Conservation (phyloP, 257 asterid species). For the Coffea canephora region DNA sequence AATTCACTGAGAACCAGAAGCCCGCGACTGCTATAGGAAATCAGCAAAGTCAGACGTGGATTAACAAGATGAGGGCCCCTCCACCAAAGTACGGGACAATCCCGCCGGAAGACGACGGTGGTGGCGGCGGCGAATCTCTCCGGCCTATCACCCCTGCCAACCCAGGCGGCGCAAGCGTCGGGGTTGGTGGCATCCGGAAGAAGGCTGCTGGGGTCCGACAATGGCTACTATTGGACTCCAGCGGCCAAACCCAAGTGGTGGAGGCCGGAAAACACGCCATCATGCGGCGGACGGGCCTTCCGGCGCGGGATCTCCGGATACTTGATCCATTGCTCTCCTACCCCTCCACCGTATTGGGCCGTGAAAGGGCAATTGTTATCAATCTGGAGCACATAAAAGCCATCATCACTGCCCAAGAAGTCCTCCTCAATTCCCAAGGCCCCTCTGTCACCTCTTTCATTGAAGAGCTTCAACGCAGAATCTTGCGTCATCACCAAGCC, state of each 20-base stretch:
- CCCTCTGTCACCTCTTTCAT: slow-evolving; percentile 88
- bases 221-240: slow-evolving; percentile 81
- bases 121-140: too few species aligned
- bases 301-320: slow-evolving; percentile 94
- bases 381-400: slow-evolving; percentile 96
- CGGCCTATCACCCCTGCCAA: too few species aligned
- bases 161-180: too few species aligned
- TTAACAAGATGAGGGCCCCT: too few species aligned
- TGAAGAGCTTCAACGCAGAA: slow-evolving; percentile 76
- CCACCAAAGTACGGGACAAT: too few species aligned
- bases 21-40: too few species aligned
- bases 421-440: slow-evolving; percentile 78
- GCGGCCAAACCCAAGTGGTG: slow-evolving; percentile 77
- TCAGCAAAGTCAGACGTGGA: too few species aligned
- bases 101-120: too few species aligned
- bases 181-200: slow-evolving; percentile 30
- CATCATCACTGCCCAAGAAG: slow-evolving; percentile 88
- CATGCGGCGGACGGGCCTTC: slow-evolving; percentile 93
- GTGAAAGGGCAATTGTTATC: slow-evolving; percentile 90
- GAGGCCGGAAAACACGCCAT: slow-evolving; percentile 95
- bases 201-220: slow-evolving; percentile 77
- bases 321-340: slow-evolving; percentile 85
- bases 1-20: too few species aligned
- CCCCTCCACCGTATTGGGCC: slow-evolving; percentile 86
- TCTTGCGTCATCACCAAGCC: slow-evolving; percentile 73